Conservation (phyloP, 2,329 filamentous ascomycete genomes). For the Nigrograna mackinnonii region DNA sequence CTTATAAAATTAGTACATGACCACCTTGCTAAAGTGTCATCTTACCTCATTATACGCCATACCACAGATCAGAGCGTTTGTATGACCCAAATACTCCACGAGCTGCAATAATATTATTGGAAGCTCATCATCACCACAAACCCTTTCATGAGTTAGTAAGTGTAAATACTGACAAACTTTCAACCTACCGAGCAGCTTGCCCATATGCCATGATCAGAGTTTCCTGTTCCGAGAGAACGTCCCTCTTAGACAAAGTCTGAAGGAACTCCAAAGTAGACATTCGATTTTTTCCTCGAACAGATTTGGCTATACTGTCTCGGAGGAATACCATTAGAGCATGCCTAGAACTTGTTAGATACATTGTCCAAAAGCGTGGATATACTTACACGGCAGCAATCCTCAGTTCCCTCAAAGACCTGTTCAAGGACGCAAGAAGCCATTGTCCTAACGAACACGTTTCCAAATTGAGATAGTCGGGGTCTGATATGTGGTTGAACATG, state of each 20-base stretch:
- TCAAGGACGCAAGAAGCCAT: slow-evolving; percentile 79
- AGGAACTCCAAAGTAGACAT: slow-evolving; percentile 72
- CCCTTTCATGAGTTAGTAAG: slow-evolving; percentile 44
- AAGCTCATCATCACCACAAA: slow-evolving; percentile 78
- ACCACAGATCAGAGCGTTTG: slow-evolving; percentile 76
- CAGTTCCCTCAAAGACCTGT: slow-evolving; percentile 83
- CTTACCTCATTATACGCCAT: slow-evolving; percentile 79
- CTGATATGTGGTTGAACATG: slow-evolving; percentile 68
- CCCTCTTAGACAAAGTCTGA: slow-evolving; percentile 71
- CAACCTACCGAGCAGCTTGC: slow-evolving; percentile 70
- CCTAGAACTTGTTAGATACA: slow-evolving; percentile 38
- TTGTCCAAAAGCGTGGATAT: slow-evolving; percentile 1
- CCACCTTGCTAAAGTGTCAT: background rate
- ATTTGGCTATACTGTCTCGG: slow-evolving; percentile 49
- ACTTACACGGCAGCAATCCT: slow-evolving; percentile 75
- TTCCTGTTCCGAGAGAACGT: slow-evolving; percentile 71
- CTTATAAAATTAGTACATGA: slow-evolving; percentile 35
- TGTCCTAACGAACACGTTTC: slow-evolving; percentile 71
- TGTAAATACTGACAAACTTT: background rate
- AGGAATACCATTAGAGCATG: slow-evolving; percentile 70
- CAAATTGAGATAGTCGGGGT: slow-evolving; percentile 65
- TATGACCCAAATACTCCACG: slow-evolving; percentile 83
- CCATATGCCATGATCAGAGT: slow-evolving; percentile 85
- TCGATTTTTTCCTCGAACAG: slow-evolving; percentile 65
- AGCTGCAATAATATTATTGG: slow-evolving; percentile 84